A percentile compares a stretch with the other conserved stretches of the same genome.
Conservation (phyloP, 2,329 filamentous ascomycete genomes). For the Xylaria sp. region DNA sequence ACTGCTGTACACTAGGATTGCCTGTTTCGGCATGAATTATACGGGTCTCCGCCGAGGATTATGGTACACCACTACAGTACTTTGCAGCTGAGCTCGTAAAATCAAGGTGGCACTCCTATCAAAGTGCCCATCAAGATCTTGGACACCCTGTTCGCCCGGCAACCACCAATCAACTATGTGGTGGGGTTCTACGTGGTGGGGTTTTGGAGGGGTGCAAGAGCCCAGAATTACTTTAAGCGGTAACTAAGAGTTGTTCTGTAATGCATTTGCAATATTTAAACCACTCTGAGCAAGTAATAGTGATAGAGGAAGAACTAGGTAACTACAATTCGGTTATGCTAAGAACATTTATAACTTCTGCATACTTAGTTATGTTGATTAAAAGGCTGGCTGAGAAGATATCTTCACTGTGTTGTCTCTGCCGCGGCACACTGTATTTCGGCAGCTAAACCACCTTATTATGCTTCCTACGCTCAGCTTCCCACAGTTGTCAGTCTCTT, state of each 20-base stretch:
- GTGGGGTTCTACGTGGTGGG: background rate
- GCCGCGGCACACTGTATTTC: constrained; percentile 11
- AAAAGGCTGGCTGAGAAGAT: background rate
- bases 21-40: constrained; percentile 10
- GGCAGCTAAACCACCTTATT: background rate
- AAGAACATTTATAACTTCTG: too few species aligned
- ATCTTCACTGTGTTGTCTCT: background rate
- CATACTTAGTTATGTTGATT: too few species aligned
- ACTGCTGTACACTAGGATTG: background rate
- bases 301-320: too few species aligned
- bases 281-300: too few species aligned
- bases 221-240: background rate
- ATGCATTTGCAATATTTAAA: background rate
- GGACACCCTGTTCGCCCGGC: constrained; percentile 37
- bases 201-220: background rate
- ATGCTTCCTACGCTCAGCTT: background rate
- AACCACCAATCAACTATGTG: constrained; percentile 24
- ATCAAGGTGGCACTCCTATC: constrained; percentile 16
- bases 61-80: background rate
- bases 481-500: background rate
- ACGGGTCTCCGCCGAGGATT: constrained; percentile 4
- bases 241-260: background rate
- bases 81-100: background rate
- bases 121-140: background rate
- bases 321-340: too few species aligned